Percentiles rank a stretch among this genome's conserved stretches.
These are phyloP conservation scores for Trichothecium sympodiale DNA, from an alignment of 2,329 filamentous ascomycete genomes.

Conservation along the genomic window DNA sequence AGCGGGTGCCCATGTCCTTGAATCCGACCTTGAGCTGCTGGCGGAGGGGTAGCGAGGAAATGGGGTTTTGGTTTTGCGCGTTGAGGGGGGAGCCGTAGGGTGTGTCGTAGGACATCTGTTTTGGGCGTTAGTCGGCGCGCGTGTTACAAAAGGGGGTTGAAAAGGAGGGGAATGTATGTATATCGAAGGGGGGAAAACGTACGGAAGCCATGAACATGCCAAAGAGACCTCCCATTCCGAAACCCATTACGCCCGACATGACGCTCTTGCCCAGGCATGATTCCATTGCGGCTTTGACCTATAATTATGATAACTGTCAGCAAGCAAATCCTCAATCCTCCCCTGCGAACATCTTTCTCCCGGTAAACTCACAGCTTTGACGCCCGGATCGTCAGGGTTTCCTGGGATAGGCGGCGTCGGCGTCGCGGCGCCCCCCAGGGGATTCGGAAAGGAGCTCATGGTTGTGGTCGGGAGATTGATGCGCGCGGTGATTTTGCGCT, in stretches of 20 bases:
- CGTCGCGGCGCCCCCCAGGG: conserved; percentile 11
- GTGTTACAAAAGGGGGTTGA: neutral
- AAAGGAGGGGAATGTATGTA: neutral
- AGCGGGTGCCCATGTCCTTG: conserved; percentile 86
- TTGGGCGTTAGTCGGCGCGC: neutral
- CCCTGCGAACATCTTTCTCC: neutral
- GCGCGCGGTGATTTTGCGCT: no score
- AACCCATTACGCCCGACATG: conserved; percentile 87
- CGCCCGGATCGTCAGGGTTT: conserved; percentile 36
- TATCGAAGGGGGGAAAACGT: conserved; percentile 29
- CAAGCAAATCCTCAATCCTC: no score
- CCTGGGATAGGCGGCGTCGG: conserved; percentile 12
- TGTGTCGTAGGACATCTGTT: conserved; percentile 94
- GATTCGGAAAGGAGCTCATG: conserved; percentile 28
- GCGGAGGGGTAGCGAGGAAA: conserved; percentile 61
- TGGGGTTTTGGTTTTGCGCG: conserved; percentile 24
- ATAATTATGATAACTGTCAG: conserved; percentile 4
- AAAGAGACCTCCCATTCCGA: conserved; percentile 86
- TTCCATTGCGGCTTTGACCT: conserved; percentile 83
- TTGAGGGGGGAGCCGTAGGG: conserved; percentile 51
- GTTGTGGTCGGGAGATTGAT: no score
- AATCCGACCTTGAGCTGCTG: conserved; percentile 80
- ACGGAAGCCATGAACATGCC: conserved; percentile 97
- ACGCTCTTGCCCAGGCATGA: conserved; percentile 82
- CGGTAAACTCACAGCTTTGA: conserved; percentile 32